A percentile compares a stretch with the other conserved stretches of the same genome.
phyloP scores from a whole-genome alignment of 177 flowering plant genomes.

The Telopea speciosissima region DNA sequence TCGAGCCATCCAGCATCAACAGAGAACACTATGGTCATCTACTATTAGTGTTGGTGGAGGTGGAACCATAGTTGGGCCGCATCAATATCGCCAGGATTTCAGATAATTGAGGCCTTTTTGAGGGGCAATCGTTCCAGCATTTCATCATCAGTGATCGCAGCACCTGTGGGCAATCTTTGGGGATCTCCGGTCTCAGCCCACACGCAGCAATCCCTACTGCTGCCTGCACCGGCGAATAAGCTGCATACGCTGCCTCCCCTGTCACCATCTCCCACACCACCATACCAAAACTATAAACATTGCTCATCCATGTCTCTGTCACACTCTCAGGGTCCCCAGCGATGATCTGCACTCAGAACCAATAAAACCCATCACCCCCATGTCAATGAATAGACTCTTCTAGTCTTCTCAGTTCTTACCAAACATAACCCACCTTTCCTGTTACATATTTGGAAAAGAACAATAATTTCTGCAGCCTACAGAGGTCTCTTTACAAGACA shows the following conservation, averaged over 20 bases:
- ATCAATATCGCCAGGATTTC: slow-evolving; percentile 52
- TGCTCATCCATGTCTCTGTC: slow-evolving; percentile 92
- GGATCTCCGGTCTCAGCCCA: slow-evolving; percentile 91
- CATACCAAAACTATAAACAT: slow-evolving; percentile 93
- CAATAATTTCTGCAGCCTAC: background rate
- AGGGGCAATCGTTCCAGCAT: slow-evolving; percentile 83
- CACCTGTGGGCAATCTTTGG: slow-evolving; percentile 73
- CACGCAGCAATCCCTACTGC: slow-evolving; percentile 98
- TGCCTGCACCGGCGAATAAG: slow-evolving; percentile 92
- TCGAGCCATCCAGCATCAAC: background rate
- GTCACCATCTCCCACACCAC: slow-evolving; percentile 92
- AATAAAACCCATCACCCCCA: no score
- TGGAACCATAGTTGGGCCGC: slow-evolving; percentile 20
- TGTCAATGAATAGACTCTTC: no score
- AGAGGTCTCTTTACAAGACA: no score
- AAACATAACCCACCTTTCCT: no score
- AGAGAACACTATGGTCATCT: background rate
- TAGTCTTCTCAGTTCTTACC: no score
- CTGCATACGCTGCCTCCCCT: slow-evolving; percentile 77
- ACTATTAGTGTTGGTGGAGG: slow-evolving; percentile 12
- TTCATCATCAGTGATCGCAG: slow-evolving; percentile 68
- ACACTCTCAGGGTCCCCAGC: slow-evolving; percentile 93
- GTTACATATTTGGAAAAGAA: no score
- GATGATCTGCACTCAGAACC: slow-evolving; percentile 53
- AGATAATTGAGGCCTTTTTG: slow-evolving; percentile 78